Conservation (phyloP, 768 basidiomycete genomes). For the Mycena filopes region DNA sequence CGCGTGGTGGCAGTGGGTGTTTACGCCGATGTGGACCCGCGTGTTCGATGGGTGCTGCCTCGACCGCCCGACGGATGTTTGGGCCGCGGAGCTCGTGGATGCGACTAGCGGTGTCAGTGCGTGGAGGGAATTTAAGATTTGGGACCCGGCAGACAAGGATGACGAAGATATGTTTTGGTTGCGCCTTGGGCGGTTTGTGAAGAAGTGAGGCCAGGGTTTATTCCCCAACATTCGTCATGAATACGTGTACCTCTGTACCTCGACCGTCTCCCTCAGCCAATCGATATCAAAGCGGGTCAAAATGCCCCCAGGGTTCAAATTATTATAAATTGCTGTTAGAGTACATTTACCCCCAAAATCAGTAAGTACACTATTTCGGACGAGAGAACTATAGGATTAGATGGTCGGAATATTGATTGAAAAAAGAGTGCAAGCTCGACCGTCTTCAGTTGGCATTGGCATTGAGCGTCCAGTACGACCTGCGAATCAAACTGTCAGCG, state of each 20-base stretch:
- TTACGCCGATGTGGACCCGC: constrained; percentile 73
- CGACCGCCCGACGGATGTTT: constrained; percentile 65
- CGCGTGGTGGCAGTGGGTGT: constrained; percentile 77
- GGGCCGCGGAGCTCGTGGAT: constrained; percentile 50
- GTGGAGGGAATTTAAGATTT: constrained; percentile 60
- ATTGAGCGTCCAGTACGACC: constrained; percentile 6
- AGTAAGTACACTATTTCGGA: background rate
- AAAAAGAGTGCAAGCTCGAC: background rate
- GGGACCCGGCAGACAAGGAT: constrained; percentile 55
- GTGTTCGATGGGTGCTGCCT: constrained; percentile 73
- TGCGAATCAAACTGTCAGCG: background rate
- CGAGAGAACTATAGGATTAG: background rate
- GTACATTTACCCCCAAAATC: too few relatives aligned
- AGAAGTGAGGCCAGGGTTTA: constrained; percentile 36
- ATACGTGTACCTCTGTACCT: background rate
- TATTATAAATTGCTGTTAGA: too few relatives aligned
- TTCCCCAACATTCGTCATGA: background rate
- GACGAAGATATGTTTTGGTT: constrained; percentile 71
- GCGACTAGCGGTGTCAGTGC: constrained; percentile 47
- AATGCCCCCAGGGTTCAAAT: too few relatives aligned
- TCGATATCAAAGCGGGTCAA: too few relatives aligned
- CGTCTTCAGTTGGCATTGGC: background rate
- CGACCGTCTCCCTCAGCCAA: too few relatives aligned
- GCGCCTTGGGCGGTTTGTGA: constrained; percentile 66
- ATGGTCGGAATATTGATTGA: background rate